Conservation (phyloP, 345 rosid genomes). For the Raphanus raphanistrum region DNA sequence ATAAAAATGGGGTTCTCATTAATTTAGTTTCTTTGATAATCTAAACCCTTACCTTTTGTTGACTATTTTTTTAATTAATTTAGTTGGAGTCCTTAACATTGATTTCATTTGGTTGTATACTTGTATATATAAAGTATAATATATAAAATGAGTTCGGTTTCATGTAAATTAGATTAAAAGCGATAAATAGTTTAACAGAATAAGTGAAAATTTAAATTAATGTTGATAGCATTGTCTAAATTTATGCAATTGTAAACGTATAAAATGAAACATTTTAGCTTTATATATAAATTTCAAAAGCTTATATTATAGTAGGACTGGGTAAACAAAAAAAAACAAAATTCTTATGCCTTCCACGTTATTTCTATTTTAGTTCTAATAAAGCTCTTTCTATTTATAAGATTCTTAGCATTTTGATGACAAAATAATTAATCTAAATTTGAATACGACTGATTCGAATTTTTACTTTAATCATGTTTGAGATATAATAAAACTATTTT, state of each 20-base stretch:
- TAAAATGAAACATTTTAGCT: background rate
- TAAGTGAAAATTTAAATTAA: background rate
- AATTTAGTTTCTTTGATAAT: background rate
- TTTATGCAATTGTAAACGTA: background rate
- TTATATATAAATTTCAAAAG: background rate
- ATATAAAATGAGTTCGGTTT: background rate
- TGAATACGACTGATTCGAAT: background rate
- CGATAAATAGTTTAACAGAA: background rate
- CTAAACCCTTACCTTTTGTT: background rate
- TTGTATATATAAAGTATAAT: background rate
- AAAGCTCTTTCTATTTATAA: background rate
- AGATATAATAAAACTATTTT: background rate
- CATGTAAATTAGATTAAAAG: background rate
- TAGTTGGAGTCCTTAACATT: background rate
- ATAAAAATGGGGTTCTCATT: background rate
- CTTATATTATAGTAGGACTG: background rate
- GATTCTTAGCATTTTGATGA: background rate
- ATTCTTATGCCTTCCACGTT: background rate
- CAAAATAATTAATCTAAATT: background rate
- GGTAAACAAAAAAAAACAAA: background rate
- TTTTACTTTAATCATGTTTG: background rate
- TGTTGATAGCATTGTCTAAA: background rate
- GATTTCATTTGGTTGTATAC: background rate
- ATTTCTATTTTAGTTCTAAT: background rate
- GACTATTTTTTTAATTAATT: background rate